Base-by-base conservation (phyloP, 306 rosid species). In the Macrotyloma uniflorum region DNA sequence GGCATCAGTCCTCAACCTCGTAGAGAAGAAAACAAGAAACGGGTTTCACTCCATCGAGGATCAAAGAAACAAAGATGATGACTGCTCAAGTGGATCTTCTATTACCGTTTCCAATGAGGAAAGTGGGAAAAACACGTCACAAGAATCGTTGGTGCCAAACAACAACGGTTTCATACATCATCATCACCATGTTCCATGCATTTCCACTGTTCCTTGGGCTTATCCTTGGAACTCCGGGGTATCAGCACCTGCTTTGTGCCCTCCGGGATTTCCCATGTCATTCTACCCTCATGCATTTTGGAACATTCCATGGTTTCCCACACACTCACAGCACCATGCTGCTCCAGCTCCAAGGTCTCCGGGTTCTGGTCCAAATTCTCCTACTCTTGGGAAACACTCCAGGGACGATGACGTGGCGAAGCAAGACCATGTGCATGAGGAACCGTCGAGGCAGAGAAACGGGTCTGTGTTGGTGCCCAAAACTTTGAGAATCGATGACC, bases 401-500 rank as follows among this genome's bases (percentile, higher is more conserved):
- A 92, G 98, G 79, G 96, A 89, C 0, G 79, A 81, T 8, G 90
- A 86, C 35, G 24, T 13, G 11, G 64, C 42, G 15, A 79, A 67
- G 59, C 70, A 85, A 36, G 88, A 80, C 14, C n/a, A 46, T 59
- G n/a, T 36, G 24, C 86, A 70, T 26, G 86, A 86, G 67, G 89
- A 83, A 78, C 74, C 85, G 5, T 47, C 88, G 13, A 89, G 78
- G 63, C 91, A 77, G 83, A 89, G 83, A 79, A 87, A 74, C 24
- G 88, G 97, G 7, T 30, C 82, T 62, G 89, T 95, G 78, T 82
- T 89, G 87, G 92, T 95, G 42, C 97, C 98, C 0, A 95, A 92
- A 80, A 95, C 97, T 2, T 66, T 92, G 49, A 83, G 98, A 85
- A 88, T 95, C 10, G 93, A 90, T 84, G 94, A 92, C 61, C 97